These are phyloP conservation scores for Phytophthora rubi DNA, from an alignment of 352 stramenopile genomes.

Conservation along the genomic window DNA sequence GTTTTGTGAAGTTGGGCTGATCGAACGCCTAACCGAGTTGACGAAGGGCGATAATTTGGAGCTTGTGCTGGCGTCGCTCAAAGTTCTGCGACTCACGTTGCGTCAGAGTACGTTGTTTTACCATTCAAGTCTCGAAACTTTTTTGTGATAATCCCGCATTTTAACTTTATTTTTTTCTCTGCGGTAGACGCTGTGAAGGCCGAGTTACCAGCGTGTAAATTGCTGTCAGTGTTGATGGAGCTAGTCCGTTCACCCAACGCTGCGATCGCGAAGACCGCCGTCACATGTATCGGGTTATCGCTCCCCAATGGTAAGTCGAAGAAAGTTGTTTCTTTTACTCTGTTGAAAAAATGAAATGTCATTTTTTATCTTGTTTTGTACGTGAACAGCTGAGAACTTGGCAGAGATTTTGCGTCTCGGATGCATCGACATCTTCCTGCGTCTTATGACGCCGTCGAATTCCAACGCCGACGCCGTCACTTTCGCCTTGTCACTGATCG, in stretches of 20 bases:
- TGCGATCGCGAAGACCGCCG: slow-evolving; percentile 52
- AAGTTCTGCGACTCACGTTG: slow-evolving; percentile 58
- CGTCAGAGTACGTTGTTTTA: slow-evolving; percentile 42
- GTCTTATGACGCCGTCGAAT: slow-evolving; percentile 52
- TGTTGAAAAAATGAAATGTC: not conserved
- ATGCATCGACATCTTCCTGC: slow-evolving; percentile 65
- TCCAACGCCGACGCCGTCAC: slow-evolving; percentile 53
- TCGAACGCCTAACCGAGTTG: slow-evolving; percentile 42
- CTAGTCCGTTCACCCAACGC: slow-evolving; percentile 46
- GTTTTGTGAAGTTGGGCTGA: slow-evolving; percentile 56
- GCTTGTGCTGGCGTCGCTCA: slow-evolving; percentile 54
- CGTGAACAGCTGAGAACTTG: slow-evolving; percentile 54
- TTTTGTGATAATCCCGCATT: not conserved
- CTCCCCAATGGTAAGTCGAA: slow-evolving; percentile 55
- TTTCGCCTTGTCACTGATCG: slow-evolving; percentile 64
- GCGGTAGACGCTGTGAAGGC: slow-evolving; percentile 45
- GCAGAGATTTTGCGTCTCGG: slow-evolving; percentile 53
- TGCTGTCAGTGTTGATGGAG: slow-evolving; percentile 52
- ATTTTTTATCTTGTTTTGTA: not conserved
- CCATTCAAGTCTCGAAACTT: not conserved
- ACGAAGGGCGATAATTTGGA: slow-evolving; percentile 39
- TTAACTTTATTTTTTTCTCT: no score
- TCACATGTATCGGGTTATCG: slow-evolving; percentile 61
- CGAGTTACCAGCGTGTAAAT: slow-evolving; percentile 34
- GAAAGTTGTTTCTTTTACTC: not conserved